These are phyloP conservation scores for Cyberlindnera lachancei DNA, from an alignment of 805 yeast genomes.

Conservation along the genomic window DNA sequence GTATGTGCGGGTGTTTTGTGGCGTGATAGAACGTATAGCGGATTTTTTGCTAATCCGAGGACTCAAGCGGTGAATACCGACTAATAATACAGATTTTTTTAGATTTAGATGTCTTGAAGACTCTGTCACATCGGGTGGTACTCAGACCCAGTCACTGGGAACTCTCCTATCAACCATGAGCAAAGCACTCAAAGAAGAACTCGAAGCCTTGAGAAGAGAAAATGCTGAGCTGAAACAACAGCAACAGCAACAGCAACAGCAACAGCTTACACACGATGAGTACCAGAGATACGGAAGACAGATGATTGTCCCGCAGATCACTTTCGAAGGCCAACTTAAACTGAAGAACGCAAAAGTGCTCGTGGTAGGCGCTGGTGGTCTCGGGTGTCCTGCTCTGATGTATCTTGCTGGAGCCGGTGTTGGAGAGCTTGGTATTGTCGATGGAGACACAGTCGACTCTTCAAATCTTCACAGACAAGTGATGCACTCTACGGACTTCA, in stretches of 20 bases:
- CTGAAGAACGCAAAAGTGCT: conserved; percentile 54
- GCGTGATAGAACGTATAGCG: too few relatives aligned
- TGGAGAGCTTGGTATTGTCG: conserved; percentile 80
- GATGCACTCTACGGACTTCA: conserved; percentile 57
- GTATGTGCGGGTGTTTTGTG: too few relatives aligned
- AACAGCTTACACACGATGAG: conserved; percentile 52
- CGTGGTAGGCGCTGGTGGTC: conserved; percentile 94
- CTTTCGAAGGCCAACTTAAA: conserved; percentile 43
- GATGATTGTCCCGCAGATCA: conserved; percentile 79
- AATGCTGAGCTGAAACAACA: conserved; percentile 7
- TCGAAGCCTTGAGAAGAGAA: conserved; percentile 10
- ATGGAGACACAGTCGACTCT: conserved; percentile 73
- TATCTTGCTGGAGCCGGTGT: conserved; percentile 86
- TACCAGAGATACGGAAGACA: conserved; percentile 87
- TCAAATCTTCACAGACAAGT: conserved; percentile 90
- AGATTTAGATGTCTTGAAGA: too few relatives aligned
- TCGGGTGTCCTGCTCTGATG: conserved; percentile 86
- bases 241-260: too few relatives aligned
- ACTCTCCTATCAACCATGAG: too few relatives aligned
- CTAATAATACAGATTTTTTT: too few relatives aligned
- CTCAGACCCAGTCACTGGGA: too few relatives aligned
- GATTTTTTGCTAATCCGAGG: too few relatives aligned
- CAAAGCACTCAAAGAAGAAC: conserved; percentile 6
- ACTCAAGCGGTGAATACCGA: too few relatives aligned
- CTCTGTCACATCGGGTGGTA: too few relatives aligned